Evolutionary conservation across 2,329 filamentous ascomycete species (phyloP), one percentile per base, ranked within the genome.

Genomic region (Alternaria gaisen): DNA sequence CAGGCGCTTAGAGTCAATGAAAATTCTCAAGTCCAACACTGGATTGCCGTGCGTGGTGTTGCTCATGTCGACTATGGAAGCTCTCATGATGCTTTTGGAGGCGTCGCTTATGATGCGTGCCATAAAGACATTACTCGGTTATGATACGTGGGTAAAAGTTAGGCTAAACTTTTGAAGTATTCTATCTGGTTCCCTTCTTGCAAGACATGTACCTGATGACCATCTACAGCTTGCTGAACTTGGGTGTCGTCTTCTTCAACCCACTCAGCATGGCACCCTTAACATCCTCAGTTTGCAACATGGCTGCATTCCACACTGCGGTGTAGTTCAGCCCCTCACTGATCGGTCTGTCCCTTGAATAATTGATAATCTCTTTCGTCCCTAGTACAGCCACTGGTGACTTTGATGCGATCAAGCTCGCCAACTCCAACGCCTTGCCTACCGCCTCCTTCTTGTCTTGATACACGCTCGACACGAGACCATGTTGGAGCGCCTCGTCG

Each of bases 361-460:
- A 92, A 78, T 95, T 93, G 74, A 97, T 76, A 64, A 97, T 80
- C 80, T 95, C 91, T 83, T 97, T 97, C 9, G 93, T 97, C 6
- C 91, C 90, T 81, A 93, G 88, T 65, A 94, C 91, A 1, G 93
- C 93, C 22, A 98, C 89, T 0, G 94, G 94, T 73, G 91, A 95
- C 85, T 97, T 97, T 18, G 77, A 82, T 28, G 91, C 91, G 60
- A 97, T 86, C 71, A 88, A 70, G 11, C 73, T 79, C 1, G 90
- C 92, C 72, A 91, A 73, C 64, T 87, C 83, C 61, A 94, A 48
- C 0, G 85, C 93, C 38, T 85, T 85, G 41, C 81, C 80, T 24
- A 96, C 75, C 2, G 90, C 86, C 43, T 84, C 85, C 18, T 82
- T 83, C 81, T 95, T 83, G 60, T 80, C 83, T 46, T 85, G 84